Conservation (phyloP, 2,329 filamentous ascomycete species). For the Coleophoma crateriformis region DNA sequence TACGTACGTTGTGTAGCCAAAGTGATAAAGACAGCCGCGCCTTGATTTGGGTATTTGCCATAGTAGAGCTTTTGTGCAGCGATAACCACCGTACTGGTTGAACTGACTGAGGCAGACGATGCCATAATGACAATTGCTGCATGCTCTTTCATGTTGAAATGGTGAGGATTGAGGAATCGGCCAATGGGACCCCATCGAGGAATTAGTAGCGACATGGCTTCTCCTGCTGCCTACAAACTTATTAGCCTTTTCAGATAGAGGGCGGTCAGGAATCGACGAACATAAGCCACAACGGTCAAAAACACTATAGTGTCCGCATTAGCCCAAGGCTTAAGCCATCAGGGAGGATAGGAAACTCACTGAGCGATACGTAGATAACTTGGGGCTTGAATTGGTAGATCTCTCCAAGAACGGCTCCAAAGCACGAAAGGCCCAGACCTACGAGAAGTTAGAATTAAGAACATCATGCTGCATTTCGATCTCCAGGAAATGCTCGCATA, state of each 20-base stretch:
- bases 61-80: conserved; percentile 67
- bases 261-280: conserved; percentile 7
- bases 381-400: conserved; percentile 43
- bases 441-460: not conserved
- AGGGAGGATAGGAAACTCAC: not conserved
- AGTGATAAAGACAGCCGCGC: conserved; percentile 50
- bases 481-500: conserved; percentile 1
- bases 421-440: conserved; percentile 26
- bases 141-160: conserved; percentile 65
- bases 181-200: conserved; percentile 29
- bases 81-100: conserved; percentile 58
- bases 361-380: conserved; percentile 32
- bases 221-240: conserved; percentile 22
- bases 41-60: conserved; percentile 47
- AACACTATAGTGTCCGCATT: conserved; percentile 23
- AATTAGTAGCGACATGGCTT: conserved; percentile 29
- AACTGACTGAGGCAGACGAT: conserved; percentile 35
- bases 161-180: conserved; percentile 47
- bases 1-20: conserved; percentile 45
- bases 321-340: not conserved
- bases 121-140: conserved; percentile 56
- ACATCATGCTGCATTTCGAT: not conserved
- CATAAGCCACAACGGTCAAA: conserved; percentile 36
- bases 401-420: conserved; percentile 31
- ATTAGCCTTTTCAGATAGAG: not conserved